These are phyloP conservation scores for Inga laurina DNA, from an alignment of 306 rosid genomes.

Conservation along the genomic window DNA sequence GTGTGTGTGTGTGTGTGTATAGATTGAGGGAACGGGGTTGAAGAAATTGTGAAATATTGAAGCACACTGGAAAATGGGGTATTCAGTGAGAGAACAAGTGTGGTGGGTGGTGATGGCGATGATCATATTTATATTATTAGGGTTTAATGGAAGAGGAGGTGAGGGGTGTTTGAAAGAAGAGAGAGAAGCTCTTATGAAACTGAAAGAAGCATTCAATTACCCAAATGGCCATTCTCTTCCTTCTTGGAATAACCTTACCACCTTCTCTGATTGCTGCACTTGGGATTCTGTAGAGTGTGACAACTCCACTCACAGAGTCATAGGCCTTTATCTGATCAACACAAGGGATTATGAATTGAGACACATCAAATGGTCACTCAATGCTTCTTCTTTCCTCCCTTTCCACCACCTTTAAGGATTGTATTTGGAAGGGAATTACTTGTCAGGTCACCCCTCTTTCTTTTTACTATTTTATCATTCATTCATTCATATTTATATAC, in stretches of 20 bases:
- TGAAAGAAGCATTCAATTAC: slow-evolving; percentile 16
- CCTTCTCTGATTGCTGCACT: not conserved
- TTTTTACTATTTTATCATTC: no score
- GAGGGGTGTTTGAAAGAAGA: slow-evolving; percentile 9
- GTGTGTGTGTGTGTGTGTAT: no score
- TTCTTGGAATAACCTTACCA: slow-evolving; percentile 2
- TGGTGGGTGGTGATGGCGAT: no score
- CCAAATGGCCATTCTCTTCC: slow-evolving; percentile 19
- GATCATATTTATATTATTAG: no score
- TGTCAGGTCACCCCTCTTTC: not conserved
- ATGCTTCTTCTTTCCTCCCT: slow-evolving; percentile 7
- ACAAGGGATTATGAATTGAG: not conserved
- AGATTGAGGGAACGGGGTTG: no score
- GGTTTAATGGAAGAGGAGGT: no score
- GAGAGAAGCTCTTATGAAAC: slow-evolving; percentile 10
- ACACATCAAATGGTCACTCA: not conserved
- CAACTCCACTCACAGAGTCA: not conserved
- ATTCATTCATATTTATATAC: no score
- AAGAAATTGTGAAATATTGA: no score
- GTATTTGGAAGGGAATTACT: not conserved
- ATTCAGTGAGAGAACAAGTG: no score
- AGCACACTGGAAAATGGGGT: no score
- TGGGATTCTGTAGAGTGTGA: slow-evolving; percentile 10
- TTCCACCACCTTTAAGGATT: not conserved
- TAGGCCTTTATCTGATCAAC: not conserved